phyloP scores from a whole-genome alignment of 768 basidiomycete species.

The Agaricus subrufescens region DNA sequence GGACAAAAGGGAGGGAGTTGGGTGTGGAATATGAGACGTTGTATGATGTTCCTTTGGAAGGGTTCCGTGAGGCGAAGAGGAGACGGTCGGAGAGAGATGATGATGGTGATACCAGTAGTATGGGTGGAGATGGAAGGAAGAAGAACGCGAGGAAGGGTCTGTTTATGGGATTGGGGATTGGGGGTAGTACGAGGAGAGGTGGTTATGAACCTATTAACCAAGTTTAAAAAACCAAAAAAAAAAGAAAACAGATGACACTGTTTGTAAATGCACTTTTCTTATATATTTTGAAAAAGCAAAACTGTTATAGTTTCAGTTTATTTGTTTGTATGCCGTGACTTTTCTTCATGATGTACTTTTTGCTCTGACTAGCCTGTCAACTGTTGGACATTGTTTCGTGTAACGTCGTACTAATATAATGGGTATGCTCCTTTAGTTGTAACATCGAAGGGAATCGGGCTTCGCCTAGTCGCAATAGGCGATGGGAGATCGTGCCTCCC shows the following conservation, averaged over 20 bases:
- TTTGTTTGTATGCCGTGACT: neutral
- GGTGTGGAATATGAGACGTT: constrained; percentile 88
- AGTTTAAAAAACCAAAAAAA: constrained; percentile 16
- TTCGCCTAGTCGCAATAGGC: too few relatives aligned
- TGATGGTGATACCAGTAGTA: constrained; percentile 56
- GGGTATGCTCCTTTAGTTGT: too few relatives aligned
- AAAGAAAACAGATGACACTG: neutral
- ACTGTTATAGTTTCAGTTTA: neutral
- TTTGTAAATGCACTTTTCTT: neutral
- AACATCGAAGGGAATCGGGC: too few relatives aligned
- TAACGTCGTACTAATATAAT: too few relatives aligned
- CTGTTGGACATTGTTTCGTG: too few relatives aligned
- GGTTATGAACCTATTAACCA: constrained; percentile 70
- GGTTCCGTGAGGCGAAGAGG: constrained; percentile 71
- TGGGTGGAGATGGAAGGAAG: constrained; percentile 38
- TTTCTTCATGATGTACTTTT: neutral
- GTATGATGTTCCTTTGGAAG: constrained; percentile 87
- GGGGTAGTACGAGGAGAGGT: constrained; percentile 40
- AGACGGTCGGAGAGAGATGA: constrained; percentile 51
- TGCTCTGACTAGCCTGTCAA: too few relatives aligned
- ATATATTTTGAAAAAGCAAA: too few relatives aligned
- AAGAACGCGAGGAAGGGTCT: constrained; percentile 40
- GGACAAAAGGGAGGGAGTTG: constrained; percentile 79
- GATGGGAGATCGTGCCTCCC: too few relatives aligned
- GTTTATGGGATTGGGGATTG: constrained; percentile 52